These are phyloP conservation scores for Cyberlindnera mycetangii DNA, from an alignment of 805 yeast species.

Conservation along the genomic window DNA sequence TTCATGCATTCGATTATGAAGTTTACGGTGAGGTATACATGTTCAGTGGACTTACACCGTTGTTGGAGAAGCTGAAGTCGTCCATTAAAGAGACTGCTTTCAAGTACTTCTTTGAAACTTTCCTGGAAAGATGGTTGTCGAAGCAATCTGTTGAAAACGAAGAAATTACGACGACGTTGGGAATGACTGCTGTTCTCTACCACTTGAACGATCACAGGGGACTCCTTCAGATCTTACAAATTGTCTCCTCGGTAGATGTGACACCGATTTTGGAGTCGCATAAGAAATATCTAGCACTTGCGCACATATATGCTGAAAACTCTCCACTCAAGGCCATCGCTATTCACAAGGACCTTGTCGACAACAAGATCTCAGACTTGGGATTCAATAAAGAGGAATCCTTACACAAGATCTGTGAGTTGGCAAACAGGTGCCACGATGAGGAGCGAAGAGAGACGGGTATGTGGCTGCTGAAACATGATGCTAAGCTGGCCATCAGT, in stretches of 20 bases:
- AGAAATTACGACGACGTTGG: constrained; percentile 20
- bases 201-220: constrained; percentile 12
- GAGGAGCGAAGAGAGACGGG: constrained; percentile 17
- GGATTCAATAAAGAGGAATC: constrained; percentile 10
- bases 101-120: constrained; percentile 17
- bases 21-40: constrained; percentile 22
- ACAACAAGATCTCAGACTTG: constrained; percentile 14
- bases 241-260: constrained; percentile 3
- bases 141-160: constrained; percentile 16
- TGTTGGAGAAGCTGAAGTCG: constrained; percentile 14
- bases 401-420: constrained; percentile 12
- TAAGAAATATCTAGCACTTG: constrained; percentile 14
- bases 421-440: constrained; percentile 15
- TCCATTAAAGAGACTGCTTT: constrained; percentile 21
- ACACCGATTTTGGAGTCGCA: constrained; percentile 12
- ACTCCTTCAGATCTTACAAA: constrained; percentile 9
- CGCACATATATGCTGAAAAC: constrained; percentile 7
- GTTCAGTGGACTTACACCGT: constrained; percentile 20
- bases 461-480: constrained; percentile 22
- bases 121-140: constrained; percentile 24
- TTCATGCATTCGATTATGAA: constrained; percentile 18
- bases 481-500: constrained; percentile 22
- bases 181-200: constrained; percentile 15
- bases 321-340: constrained; percentile 10
- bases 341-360: constrained; percentile 14